These are phyloP conservation scores for Thalassia testudinum DNA, from an alignment of 116 monocot genomes.

Conservation along the genomic window DNA sequence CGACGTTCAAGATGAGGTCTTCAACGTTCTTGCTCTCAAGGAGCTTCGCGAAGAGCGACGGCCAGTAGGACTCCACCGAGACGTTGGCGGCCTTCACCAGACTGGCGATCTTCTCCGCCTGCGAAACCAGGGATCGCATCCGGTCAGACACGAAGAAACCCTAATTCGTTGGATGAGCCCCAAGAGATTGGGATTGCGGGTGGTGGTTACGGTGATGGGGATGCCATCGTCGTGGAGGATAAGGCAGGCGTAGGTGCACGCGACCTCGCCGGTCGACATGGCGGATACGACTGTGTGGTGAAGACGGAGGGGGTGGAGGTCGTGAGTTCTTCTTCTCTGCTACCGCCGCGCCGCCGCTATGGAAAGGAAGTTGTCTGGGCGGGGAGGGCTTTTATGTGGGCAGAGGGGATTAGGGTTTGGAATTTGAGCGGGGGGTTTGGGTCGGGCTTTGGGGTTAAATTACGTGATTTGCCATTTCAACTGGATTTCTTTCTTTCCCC, in stretches of 20 bases:
- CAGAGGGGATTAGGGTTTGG: too few relatives aligned
- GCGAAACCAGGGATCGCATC: background rate
- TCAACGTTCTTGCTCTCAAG: constrained; percentile 55
- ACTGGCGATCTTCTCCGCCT: constrained; percentile 70
- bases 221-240: constrained; percentile 77
- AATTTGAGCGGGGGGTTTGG: too few relatives aligned
- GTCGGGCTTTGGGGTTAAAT: too few relatives aligned
- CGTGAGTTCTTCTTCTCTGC: too few relatives aligned
- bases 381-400: too few relatives aligned
- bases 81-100: constrained; percentile 68
- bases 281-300: too few relatives aligned
- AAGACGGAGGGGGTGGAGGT: too few relatives aligned
- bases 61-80: constrained; percentile 64
- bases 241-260: constrained; percentile 58
- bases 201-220: constrained; percentile 47
- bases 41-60: constrained; percentile 60
- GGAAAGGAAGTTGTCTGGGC: too few relatives aligned
- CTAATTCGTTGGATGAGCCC: background rate
- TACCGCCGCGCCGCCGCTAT: too few relatives aligned
- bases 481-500: too few relatives aligned
- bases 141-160: background rate
- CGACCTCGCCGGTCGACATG: constrained; percentile 28
- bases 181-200: background rate
- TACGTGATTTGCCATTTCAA: too few relatives aligned
- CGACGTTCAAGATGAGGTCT: constrained; percentile 53